Evolutionary conservation across 371 early-diverging fungal genomes (phyloP), one percentile per base, ranked within the genome.

Genomic region (Fennellomyces sp.): DNA sequence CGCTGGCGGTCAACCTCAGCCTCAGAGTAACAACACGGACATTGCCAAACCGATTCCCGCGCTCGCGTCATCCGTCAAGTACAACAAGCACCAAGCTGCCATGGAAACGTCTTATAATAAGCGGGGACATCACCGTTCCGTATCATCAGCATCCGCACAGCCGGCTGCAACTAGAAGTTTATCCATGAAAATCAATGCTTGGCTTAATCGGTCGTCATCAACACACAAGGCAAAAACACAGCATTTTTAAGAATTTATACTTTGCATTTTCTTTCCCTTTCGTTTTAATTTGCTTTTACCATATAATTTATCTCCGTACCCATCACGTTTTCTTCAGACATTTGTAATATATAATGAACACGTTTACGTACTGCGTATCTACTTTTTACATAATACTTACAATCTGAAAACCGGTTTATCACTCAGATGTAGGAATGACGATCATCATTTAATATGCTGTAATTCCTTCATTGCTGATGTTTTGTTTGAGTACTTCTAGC

Each of bases 201-300:
- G 64, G 58, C 36, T 66, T 19, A 52, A 61, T 41, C 66, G 66
- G 23, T 66, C 66, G 11, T 45, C 57, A 31, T 66, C 66, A 17
- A 42, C 53, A 29, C 50, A 58, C 23, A 50, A 45, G 45, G 8
- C 33, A 21, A 56, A 56, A 17, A 25, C 19, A n/a, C 26, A 23
- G 26, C n/a, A 39, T 41, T 41, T 41, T 39, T 39, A 39, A 39
- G 41, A 41, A 50, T 10, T 48, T 19, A 48, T 27, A 15, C 19
- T 48, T 48, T 42, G 26, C 27, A 48, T 48, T 5, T 36, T 15
- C 36, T 42, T 42, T 42, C 33, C 12, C 33, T 33, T 33, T 33
- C 33, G 12, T 33, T 33, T 12, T 33, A 7, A 7, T 12, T 33
- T 33, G 12, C 33, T 33, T 33, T 33, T 39, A n/a, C 17, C 17